Conservation (phyloP, 306 rosid species). For the Biancaea sappan region DNA sequence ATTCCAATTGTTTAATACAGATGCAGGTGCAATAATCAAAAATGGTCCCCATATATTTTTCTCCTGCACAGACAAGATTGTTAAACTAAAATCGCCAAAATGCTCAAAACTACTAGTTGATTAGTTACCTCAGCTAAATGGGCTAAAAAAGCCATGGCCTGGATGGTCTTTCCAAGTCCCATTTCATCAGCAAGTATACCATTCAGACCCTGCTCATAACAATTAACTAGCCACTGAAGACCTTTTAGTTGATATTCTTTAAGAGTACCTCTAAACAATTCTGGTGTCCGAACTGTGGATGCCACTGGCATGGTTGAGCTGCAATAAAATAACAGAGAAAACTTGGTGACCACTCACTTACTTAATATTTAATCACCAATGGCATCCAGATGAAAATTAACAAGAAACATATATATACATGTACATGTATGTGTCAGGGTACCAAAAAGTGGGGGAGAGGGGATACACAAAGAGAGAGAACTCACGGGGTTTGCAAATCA, state of each 20-base stretch:
- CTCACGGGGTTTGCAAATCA: slow-evolving; percentile 95
- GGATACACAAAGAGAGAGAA: slow-evolving; percentile 1
- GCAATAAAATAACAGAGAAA: slow-evolving; percentile 43
- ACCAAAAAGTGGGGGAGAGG: background rate
- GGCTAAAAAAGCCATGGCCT: slow-evolving; percentile 97
- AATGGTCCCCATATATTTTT: slow-evolving; percentile 99
- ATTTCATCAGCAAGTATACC: slow-evolving; percentile 99
- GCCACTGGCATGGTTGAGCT: slow-evolving; percentile 99
- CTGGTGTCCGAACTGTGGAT: slow-evolving; percentile 91
- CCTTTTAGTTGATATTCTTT: slow-evolving; percentile 96
- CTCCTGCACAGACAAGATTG: slow-evolving; percentile 63
- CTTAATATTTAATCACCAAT: slow-evolving; percentile 31
- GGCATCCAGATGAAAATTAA: slow-evolving; percentile 14
- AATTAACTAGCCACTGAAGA: slow-evolving; percentile 98
- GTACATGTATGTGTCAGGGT: background rate
- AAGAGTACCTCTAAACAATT: slow-evolving; percentile 79
- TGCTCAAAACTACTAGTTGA: slow-evolving; percentile 27
- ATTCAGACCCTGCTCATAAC: slow-evolving; percentile 99
- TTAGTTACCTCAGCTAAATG: slow-evolving; percentile 93
- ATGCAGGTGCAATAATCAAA: slow-evolving; percentile 96
- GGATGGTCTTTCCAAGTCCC: slow-evolving; percentile 99
- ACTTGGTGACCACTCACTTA: slow-evolving; percentile 31
- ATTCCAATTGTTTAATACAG: slow-evolving; percentile 97
- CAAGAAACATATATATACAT: background rate
- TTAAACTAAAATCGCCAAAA: slow-evolving; percentile 34